Evolutionary conservation across 306 rosid species (phyloP).

Genomic region (Cicer chorassanicum): DNA sequence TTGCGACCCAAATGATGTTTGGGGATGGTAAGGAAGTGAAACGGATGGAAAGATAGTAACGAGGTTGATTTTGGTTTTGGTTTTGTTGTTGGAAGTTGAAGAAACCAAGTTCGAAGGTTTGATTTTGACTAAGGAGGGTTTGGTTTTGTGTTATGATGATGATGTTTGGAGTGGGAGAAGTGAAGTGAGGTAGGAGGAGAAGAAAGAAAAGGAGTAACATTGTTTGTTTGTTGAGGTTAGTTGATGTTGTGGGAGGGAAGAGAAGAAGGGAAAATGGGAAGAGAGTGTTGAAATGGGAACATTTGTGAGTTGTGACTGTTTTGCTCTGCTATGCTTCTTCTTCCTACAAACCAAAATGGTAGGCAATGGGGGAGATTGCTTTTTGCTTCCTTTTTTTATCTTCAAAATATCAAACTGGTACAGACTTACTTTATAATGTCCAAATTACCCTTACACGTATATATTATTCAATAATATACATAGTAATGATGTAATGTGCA

Average conservation of each 20-base stretch:
- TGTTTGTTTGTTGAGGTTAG: conserved; percentile 19
- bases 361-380: background rate
- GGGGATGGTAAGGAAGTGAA: conserved; percentile 53
- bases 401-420: background rate
- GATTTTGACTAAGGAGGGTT: conserved; percentile 55
- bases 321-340: background rate
- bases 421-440: background rate
- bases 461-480: background rate
- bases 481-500: too few relatives aligned
- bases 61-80: conserved; percentile 20
- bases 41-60: conserved; percentile 60
- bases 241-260: conserved; percentile 10
- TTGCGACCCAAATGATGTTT: conserved; percentile 72
- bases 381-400: background rate
- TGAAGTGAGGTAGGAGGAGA: background rate
- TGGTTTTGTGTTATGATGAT: conserved; percentile 11
- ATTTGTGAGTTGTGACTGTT: background rate
- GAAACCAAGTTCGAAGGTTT: conserved; percentile 65
- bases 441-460: conserved; percentile 12
- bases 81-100: conserved; percentile 42
- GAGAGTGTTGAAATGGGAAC: background rate
- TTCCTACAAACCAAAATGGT: conserved; percentile 4
- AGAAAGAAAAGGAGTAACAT: conserved; percentile 15
- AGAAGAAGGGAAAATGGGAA: background rate
- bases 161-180: background rate